Evolutionary conservation across 2,329 filamentous ascomycete species (phyloP), one percentile per base, ranked within the genome.

Genomic region (Hysterium pulicare): DNA sequence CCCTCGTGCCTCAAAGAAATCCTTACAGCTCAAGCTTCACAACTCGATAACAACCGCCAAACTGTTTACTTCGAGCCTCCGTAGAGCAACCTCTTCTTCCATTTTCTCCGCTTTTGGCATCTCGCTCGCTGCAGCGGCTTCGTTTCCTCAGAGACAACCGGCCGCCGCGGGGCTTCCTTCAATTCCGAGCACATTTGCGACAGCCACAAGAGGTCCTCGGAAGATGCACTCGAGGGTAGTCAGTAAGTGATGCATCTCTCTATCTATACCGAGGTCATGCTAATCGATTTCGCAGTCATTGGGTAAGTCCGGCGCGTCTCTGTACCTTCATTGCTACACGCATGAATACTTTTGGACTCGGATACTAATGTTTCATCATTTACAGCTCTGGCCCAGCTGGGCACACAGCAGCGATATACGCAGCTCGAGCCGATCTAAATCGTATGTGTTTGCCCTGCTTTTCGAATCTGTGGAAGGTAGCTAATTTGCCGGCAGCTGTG

Each of bases 331-430:
- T n/a, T 30, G n/a, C 26, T 30, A 30, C 9, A 30, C n/a, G n/a
- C n/a, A n/a, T n/a, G n/a, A n/a, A n/a, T n/a, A n/a, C n/a, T n/a
- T n/a, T n/a, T n/a, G n/a, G n/a, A n/a, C n/a, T n/a, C 7, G 6
- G 3, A 33, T 39, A 33, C 28, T 43, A 33, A 50, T 36, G 22
- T 26, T 6, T 5, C 86, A 33, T 45, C 34, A 37, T 88, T 72
- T 33, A 43, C 45, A 90, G 93, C 75, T 98, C 93, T 49, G 93
- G 93, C 75, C 93, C 93, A 50, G 93, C 90, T 57, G 93, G 90
- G 71, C 93, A 98, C 75, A 98, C 93, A 35, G 93, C 93, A 49
- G 93, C 93, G 68, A 83, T 98, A 67, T 98, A 98, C 73, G 84
- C 96, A 59, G 86, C 90, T 36, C 86, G 93, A 66, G 93, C 93